These are phyloP conservation scores for Aschersonia sp. DNA, from an alignment of 2,329 filamentous ascomycete species.

Conservation along the genomic window DNA sequence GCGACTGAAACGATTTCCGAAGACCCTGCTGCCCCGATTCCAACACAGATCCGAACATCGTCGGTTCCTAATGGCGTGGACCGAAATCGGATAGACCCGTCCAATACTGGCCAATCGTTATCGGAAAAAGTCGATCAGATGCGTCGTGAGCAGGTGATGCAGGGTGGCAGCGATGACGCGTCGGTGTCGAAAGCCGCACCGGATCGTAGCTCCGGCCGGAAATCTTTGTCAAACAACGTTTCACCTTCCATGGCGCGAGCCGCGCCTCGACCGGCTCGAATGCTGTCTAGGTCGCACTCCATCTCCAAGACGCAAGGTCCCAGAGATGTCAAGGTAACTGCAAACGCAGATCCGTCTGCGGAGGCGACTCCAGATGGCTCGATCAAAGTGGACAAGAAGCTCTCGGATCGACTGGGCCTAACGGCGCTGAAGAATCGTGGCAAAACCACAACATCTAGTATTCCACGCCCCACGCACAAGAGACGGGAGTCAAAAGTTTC, in stretches of 20 bases:
- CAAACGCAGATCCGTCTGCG: slow-evolving; percentile 6
- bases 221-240: slow-evolving; percentile 23
- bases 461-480: slow-evolving; percentile 73
- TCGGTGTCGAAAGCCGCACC: slow-evolving; percentile 11
- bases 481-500: slow-evolving; percentile 68
- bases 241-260: slow-evolving; percentile 40
- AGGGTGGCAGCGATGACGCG: slow-evolving; percentile 10
- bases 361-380: slow-evolving; percentile 21
- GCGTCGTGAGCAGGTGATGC: slow-evolving; percentile 29
- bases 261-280: slow-evolving; percentile 34
- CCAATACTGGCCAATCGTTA: slow-evolving; percentile 13
- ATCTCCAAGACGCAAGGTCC: slow-evolving; percentile 24
- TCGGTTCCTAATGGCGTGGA: slow-evolving; percentile 8
- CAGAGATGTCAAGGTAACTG: slow-evolving; percentile 18
- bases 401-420: slow-evolving; percentile 59
- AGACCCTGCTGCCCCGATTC: background rate
- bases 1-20: background rate
- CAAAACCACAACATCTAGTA: slow-evolving; percentile 55
- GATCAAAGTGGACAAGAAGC: slow-evolving; percentile 53
- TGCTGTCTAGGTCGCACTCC: slow-evolving; percentile 30
- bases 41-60: slow-evolving; percentile 7
- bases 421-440: slow-evolving; percentile 45
- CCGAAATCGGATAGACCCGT: slow-evolving; percentile 7
- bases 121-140: slow-evolving; percentile 35
- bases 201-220: slow-evolving; percentile 28